These are phyloP conservation scores for barley (Hordeum vulgare) DNA, from an alignment of 176 grass and related monocot genomes.

Conservation along the genomic window DNA sequence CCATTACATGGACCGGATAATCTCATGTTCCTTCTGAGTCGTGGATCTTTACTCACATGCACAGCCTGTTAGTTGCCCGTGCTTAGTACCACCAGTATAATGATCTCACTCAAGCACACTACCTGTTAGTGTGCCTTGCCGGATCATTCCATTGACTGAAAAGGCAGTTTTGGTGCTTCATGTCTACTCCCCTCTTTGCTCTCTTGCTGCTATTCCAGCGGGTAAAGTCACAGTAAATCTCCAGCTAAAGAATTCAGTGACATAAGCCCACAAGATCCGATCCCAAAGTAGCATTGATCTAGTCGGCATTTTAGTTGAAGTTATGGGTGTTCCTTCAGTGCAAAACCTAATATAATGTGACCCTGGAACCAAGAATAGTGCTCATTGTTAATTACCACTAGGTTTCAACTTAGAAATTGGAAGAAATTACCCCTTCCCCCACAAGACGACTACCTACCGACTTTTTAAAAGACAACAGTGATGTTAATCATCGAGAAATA, in stretches of 20 bases:
- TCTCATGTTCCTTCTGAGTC: neutral
- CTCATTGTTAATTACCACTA: conserved; percentile 1
- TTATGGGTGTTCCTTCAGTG: neutral
- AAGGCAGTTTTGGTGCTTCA: conserved; percentile 28
- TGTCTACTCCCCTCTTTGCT: conserved; percentile 13
- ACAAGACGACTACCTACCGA: conserved; percentile 21
- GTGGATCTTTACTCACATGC: neutral
- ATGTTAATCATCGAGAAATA: conserved; percentile 11
- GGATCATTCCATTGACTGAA: conserved; percentile 33
- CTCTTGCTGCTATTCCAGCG: conserved; percentile 37
- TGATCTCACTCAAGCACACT: conserved; percentile 24
- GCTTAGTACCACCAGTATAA: conserved; percentile 5
- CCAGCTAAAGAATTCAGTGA: conserved; percentile 27
- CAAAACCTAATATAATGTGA: neutral
- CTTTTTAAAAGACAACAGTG: conserved; percentile 16
- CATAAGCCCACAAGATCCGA: conserved; percentile 28
- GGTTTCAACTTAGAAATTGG: neutral
- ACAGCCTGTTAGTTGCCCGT: neutral
- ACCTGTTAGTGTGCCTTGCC: conserved; percentile 14
- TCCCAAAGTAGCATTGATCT: conserved; percentile 33
- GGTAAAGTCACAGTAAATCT: conserved; percentile 40
- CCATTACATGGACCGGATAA: neutral
- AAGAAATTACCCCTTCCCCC: conserved; percentile 18
- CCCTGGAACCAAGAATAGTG: conserved; percentile 8
- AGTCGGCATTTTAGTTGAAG: neutral